Evolutionary conservation across 140 eudicot species (phyloP).

Genomic region (Oenanthe javanica): DNA sequence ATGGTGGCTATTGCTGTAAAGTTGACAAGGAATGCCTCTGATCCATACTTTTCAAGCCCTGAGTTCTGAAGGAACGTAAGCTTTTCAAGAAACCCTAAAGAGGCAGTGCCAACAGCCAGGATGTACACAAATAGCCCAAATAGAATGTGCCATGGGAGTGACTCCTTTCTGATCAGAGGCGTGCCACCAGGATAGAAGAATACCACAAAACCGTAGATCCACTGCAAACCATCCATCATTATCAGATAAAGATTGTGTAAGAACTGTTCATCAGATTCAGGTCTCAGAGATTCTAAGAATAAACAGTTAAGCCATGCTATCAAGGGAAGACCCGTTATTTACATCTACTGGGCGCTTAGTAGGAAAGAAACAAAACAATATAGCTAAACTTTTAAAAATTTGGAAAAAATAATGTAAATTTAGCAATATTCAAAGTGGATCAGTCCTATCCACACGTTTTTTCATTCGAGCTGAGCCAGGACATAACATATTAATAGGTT

Average conservation of each 20-base stretch:
- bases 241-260: not conserved
- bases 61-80: constrained; percentile 77
- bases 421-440: not conserved
- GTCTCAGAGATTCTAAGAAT: not conserved
- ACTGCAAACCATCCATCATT: constrained; percentile 41
- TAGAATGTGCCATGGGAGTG: constrained; percentile 83
- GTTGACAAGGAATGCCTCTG: constrained; percentile 92
- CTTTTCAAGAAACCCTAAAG: constrained; percentile 87
- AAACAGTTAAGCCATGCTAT: not conserved
- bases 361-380: not conserved
- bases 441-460: not conserved
- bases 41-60: constrained; percentile 64
- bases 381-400: not conserved
- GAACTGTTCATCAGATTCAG: too few species aligned
- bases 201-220: constrained; percentile 76
- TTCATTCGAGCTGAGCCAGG: not conserved
- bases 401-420: not conserved
- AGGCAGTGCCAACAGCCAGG: constrained; percentile 69
- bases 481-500: not conserved
- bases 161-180: constrained; percentile 46
- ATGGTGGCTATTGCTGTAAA: constrained; percentile 82
- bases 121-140: constrained; percentile 65
- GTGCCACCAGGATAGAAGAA: constrained; percentile 96
- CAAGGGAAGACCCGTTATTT: not conserved
- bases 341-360: not conserved